Percentiles rank a stretch among this genome's conserved stretches.
phyloP scores from a whole-genome alignment of 257 asterid genomes.

The Solanum chmielewskii region DNA sequence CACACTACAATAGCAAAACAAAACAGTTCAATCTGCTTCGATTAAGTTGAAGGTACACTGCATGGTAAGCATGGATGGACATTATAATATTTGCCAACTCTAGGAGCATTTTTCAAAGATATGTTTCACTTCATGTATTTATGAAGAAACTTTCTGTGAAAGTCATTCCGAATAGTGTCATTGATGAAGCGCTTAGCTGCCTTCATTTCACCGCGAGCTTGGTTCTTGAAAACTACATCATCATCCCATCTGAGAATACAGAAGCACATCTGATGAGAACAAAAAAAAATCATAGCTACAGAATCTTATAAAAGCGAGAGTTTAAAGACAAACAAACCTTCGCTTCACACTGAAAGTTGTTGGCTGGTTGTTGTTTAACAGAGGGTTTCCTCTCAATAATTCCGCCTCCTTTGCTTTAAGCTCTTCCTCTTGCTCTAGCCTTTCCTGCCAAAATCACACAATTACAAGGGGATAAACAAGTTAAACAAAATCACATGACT shows the following conservation, averaged over 20 bases:
- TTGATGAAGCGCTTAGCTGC: constrained; percentile 76
- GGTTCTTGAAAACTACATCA: constrained; percentile 97
- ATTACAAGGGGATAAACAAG: background rate
- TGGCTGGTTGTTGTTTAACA: constrained; percentile 40
- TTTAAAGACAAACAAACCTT: constrained; percentile 24
- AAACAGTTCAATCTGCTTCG: background rate
- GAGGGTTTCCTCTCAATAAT: constrained; percentile 82
- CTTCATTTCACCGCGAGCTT: constrained; percentile 84
- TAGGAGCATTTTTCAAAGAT: background rate
- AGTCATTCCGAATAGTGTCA: constrained; percentile 86
- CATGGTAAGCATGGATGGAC: background rate
- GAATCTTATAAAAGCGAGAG: background rate
- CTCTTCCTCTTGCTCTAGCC: constrained; percentile 62
- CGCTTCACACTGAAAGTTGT: constrained; percentile 75
- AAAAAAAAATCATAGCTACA: too few relatives aligned
- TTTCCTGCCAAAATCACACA: constrained; percentile 42
- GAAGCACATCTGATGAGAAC: background rate
- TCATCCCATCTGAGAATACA: constrained; percentile 74
- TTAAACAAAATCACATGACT: background rate
- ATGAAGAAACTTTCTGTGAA: constrained; percentile 69
- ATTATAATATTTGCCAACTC: background rate
- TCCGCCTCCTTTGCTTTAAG: constrained; percentile 83
- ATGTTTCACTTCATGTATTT: constrained; percentile 52
- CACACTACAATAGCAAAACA: background rate
- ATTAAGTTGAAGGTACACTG: background rate